Base-by-base conservation (phyloP, 2,329 filamentous ascomycete species). In the Fusarium udum region DNA sequence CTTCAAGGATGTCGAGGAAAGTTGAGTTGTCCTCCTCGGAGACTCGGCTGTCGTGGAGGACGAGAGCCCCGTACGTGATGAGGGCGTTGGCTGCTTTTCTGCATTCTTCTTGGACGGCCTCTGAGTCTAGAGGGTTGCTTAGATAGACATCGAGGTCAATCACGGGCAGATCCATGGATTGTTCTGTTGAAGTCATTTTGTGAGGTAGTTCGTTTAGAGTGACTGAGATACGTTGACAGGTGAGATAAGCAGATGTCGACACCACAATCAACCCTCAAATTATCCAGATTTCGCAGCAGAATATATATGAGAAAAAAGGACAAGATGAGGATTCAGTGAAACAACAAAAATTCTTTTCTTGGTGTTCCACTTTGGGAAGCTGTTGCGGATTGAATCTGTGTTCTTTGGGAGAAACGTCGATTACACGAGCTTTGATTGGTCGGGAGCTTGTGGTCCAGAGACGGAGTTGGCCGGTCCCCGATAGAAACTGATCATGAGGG, bases 1-100 rank as follows among this genome's bases (percentile, higher is more conserved):
- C 88, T 80, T 91, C 89, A n/a, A 90, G 85, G 42, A 91, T 83
- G 79, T 91, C 88, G 64, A 91, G 86, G 75, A 91, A 91, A 61
- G 83, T 80, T 32, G 82, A 81, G 82, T 91, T 91, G 80, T 89
- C 87, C 6, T 80, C 74, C 75, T 88, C 87, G 24, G 86, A 83
- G 18, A 90, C 88, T 70, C 89, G 88, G 58, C 86, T 87, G 82
- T 90, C 89, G 82, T 89, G 89, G 51, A 90, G 84, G 31, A 91
- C 83, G 26, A 91, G 84, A 14, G 89, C 89, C 66, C 89, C 89
- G 79, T 89, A 90, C 22, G 86, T 86, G 78, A 90, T 87, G 63
- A 91, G 86, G 37, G 88, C 88, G 22, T 84, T 79, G 51, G 89
- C 88, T 7, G 87, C 89, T 71, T 84, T 85, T 51, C 76, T 79